Evolutionary conservation across 352 stramenopile species (phyloP).

Genomic region (Globisporangium spinosum): DNA sequence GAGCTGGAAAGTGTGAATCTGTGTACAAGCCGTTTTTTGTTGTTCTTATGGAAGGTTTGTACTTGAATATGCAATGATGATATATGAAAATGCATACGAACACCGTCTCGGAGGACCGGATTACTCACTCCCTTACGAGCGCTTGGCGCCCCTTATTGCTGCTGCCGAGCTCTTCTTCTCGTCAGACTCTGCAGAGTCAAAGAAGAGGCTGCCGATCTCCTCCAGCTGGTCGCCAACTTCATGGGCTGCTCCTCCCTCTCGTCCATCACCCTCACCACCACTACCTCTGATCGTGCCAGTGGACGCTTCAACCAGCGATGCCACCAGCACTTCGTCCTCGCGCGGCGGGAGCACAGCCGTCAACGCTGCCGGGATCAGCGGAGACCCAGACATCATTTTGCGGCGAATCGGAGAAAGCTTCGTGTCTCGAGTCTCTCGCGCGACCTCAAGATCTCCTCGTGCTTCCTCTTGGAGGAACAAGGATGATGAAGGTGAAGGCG

Average conservation of each 20-base stretch:
- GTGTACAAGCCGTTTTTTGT: not conserved
- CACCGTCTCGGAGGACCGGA: too few species aligned
- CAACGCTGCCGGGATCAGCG: constrained; percentile 9
- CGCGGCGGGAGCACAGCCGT: constrained; percentile 33
- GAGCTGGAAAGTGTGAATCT: not conserved
- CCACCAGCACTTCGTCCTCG: constrained; percentile 38
- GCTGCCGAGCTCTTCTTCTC: not conserved
- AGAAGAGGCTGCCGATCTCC: constrained; percentile 9
- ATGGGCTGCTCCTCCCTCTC: not conserved
- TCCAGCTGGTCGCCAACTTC: constrained; percentile 13
- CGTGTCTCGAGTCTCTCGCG: constrained; percentile 7
- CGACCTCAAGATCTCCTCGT: not conserved
- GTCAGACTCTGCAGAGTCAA: not conserved
- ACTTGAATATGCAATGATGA: not conserved
- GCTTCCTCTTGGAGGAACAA: not conserved
- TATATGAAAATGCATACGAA: not conserved
- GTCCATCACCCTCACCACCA: not conserved
- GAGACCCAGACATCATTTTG: constrained; percentile 41
- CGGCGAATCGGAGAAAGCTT: constrained; percentile 38
- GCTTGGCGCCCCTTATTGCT: not conserved
- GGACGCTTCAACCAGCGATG: not conserved
- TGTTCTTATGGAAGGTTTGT: not conserved
- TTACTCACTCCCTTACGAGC: not conserved
- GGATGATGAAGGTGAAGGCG: not conserved
- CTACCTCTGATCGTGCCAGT: not conserved